Evolutionary conservation across 441 rosid species (phyloP).

Genomic region (Cnidoscolus chayamansa): DNA sequence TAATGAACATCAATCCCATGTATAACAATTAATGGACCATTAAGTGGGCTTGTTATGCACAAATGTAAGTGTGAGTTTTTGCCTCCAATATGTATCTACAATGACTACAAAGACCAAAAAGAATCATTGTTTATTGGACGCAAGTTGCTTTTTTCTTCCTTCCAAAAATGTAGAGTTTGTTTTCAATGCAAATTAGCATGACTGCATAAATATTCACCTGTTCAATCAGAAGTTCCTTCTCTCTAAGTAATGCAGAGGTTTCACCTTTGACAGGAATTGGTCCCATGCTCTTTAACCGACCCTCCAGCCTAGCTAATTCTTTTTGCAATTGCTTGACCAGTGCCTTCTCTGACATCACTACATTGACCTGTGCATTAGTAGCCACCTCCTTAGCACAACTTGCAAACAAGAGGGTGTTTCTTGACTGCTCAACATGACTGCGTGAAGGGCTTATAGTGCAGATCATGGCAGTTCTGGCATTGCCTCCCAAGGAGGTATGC

Average conservation of each 20-base stretch:
- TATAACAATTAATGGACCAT: too few relatives aligned
- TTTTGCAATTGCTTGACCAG: constrained; percentile 42
- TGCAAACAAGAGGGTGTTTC: constrained; percentile 46
- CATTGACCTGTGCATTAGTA: constrained; percentile 32
- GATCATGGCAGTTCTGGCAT: constrained; percentile 43
- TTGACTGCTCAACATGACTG: constrained; percentile 41
- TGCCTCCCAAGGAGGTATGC: constrained; percentile 39
- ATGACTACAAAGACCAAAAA: too few relatives aligned
- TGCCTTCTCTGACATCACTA: constrained; percentile 31
- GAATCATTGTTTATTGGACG: background rate
- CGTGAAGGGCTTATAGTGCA: constrained; percentile 41
- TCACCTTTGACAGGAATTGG: constrained; percentile 22
- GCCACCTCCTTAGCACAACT: constrained; percentile 48
- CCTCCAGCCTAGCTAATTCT: constrained; percentile 42
- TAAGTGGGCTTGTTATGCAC: background rate
- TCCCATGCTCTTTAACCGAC: constrained; percentile 28
- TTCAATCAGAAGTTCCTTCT: constrained; percentile 24
- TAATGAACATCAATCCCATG: too few relatives aligned
- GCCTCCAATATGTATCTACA: background rate
- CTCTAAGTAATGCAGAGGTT: constrained; percentile 27
- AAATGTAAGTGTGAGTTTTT: background rate
- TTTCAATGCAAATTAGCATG: background rate
- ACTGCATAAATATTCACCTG: constrained; percentile 23
- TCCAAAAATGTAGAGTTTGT: background rate
- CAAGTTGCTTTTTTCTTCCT: background rate